Conservation (phyloP, 257 asterid genomes). For the Jasminum sambac region DNA sequence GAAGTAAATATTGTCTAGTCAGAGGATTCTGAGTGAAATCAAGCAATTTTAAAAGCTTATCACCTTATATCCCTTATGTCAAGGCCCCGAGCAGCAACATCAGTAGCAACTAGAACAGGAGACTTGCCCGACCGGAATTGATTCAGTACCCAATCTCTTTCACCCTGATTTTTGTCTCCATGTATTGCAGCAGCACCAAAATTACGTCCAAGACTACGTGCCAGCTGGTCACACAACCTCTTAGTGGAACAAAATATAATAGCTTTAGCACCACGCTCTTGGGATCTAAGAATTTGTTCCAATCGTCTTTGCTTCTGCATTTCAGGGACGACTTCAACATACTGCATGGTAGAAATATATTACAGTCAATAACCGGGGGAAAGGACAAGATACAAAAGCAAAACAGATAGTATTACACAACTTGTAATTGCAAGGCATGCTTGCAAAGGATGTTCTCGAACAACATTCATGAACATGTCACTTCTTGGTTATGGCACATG, state of each 20-base stretch:
- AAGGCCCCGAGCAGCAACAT: constrained; percentile 98
- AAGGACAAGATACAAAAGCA: not conserved
- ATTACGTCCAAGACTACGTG: constrained; percentile 77
- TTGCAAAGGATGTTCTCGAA: not conserved
- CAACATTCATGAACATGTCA: not conserved
- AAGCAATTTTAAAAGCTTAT: constrained; percentile 14
- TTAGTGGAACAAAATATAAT: constrained; percentile 91
- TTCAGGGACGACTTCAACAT: constrained; percentile 87
- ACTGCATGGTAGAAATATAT: constrained; percentile 41
- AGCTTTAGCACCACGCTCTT: constrained; percentile 80
- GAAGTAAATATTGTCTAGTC: not conserved
- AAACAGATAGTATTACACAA: not conserved
- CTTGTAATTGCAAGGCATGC: not conserved
- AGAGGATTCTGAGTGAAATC: not conserved
- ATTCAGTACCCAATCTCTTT: constrained; percentile 91
- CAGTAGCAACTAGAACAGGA: constrained; percentile 92
- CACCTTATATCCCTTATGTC: constrained; percentile 89
- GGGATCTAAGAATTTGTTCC: constrained; percentile 91
- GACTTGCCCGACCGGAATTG: constrained; percentile 86
- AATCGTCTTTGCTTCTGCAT: constrained; percentile 92
- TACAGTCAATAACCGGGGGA: not conserved
- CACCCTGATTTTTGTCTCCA: constrained; percentile 93
- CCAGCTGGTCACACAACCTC: constrained; percentile 80
- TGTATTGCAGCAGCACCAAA: constrained; percentile 97
- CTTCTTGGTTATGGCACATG: not conserved